Conservation (phyloP, 805 yeast species). For the Saturnispora quitensis region DNA sequence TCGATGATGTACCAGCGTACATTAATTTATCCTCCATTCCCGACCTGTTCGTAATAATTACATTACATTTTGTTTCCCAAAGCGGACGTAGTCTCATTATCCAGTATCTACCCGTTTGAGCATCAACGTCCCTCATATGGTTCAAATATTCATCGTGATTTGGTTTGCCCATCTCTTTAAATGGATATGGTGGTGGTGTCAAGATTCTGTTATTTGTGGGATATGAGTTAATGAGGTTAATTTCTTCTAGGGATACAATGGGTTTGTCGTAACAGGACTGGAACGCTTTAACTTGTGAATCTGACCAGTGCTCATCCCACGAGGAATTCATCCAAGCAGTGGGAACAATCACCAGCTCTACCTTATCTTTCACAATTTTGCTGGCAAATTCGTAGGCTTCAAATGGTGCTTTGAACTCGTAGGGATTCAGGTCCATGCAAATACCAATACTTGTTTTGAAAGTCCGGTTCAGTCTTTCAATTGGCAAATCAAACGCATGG, state of each 20-base stretch:
- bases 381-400: conserved; percentile 60
- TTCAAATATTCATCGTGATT: conserved; percentile 7
- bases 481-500: conserved; percentile 35
- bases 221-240: conserved; percentile 11
- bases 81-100: conserved; percentile 42
- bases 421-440: conserved; percentile 92
- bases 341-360: conserved; percentile 60
- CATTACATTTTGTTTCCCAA: conserved; percentile 20
- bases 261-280: conserved; percentile 15
- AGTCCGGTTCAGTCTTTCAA: conserved; percentile 19
- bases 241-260: conserved; percentile 10
- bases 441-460: conserved; percentile 62
- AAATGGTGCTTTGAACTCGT: conserved; percentile 75
- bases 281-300: conserved; percentile 14
- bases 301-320: conserved; percentile 23
- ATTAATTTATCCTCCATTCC: conserved; percentile 67
- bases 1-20: conserved; percentile 59
- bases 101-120: conserved; percentile 48
- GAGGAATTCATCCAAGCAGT: conserved; percentile 74
- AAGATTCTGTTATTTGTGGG: conserved; percentile 5
- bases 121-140: conserved; percentile 15
- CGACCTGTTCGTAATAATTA: conserved; percentile 59
- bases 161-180: background rate
- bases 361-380: conserved; percentile 37
- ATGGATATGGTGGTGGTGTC: conserved; percentile 3